Conservation (phyloP, 768 basidiomycete species). For the Leccinum variicolor region DNA sequence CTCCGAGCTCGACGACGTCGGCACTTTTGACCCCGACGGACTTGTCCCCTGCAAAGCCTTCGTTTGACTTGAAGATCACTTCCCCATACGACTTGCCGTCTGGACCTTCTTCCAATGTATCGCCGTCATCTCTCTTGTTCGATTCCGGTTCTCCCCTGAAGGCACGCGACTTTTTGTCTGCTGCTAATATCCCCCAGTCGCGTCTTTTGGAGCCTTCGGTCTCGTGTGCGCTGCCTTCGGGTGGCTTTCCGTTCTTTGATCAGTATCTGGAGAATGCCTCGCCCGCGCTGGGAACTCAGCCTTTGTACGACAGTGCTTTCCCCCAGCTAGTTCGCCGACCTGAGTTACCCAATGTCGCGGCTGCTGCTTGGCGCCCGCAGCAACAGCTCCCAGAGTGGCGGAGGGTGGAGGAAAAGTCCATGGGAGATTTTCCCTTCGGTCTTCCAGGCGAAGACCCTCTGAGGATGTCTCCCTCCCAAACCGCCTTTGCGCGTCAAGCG, state of each 20-base stretch:
- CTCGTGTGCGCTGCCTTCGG: conserved; percentile 20
- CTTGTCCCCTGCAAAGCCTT: conserved; percentile 57
- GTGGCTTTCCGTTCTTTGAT: conserved; percentile 47
- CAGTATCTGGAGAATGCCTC: conserved; percentile 46
- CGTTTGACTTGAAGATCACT: conserved; percentile 55
- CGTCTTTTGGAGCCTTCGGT: conserved; percentile 21
- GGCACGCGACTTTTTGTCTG: conserved; percentile 29
- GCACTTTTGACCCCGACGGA: conserved; percentile 73
- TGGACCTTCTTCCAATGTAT: conserved; percentile 24
- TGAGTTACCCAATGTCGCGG: conserved; percentile 12
- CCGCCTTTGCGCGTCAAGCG: conserved; percentile 25
- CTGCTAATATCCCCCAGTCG: conserved; percentile 21
- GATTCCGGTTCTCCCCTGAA: conserved; percentile 40
- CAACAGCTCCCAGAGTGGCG: conserved; percentile 43
- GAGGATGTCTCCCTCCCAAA: conserved; percentile 28
- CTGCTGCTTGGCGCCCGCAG: conserved; percentile 25
- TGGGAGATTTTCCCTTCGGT: conserved; percentile 22
- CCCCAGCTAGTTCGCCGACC: conserved; percentile 23
- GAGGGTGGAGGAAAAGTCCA: conserved; percentile 31
- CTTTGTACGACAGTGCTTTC: conserved; percentile 33
- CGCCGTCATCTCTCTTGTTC: conserved; percentile 42
- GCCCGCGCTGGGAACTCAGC: conserved; percentile 35
- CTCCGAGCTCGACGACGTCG: conserved; percentile 68
- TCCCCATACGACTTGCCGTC: conserved; percentile 47
- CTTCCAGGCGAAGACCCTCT: conserved; percentile 27